Conservation (phyloP, 176 grass and related monocot genomes). For the Cenchrus fungigraminus region DNA sequence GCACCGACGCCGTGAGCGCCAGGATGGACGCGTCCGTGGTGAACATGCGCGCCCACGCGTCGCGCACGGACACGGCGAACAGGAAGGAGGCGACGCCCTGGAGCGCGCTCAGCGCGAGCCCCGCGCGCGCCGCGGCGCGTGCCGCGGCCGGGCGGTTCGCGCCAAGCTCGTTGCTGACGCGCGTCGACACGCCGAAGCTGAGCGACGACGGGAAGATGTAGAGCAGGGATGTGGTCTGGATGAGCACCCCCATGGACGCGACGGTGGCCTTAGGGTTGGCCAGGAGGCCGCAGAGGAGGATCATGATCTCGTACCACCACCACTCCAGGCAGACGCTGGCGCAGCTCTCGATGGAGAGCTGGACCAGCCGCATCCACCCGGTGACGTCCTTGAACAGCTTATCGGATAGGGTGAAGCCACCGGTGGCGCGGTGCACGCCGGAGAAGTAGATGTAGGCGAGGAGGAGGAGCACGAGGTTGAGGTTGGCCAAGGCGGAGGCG, state of each 20-base stretch:
- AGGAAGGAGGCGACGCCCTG: slow-evolving; percentile 61
- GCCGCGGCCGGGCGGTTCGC: slow-evolving; percentile 68
- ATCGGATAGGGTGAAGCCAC: slow-evolving; percentile 57
- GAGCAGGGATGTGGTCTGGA: slow-evolving; percentile 87
- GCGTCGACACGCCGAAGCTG: slow-evolving; percentile 93
- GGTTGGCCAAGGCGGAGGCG: slow-evolving; percentile 72
- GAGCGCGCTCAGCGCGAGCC: slow-evolving; percentile 57
- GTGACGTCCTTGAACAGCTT: slow-evolving; percentile 60
- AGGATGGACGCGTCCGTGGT: slow-evolving; percentile 70
- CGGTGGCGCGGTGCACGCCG: slow-evolving; percentile 61
- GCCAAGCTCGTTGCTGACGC: slow-evolving; percentile 87
- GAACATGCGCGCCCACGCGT: slow-evolving; percentile 82
- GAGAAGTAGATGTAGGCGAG: slow-evolving; percentile 73
- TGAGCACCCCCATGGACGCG: slow-evolving; percentile 90
- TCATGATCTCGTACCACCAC: slow-evolving; percentile 99
- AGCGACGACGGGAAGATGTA: slow-evolving; percentile 99
- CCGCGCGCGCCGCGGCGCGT: slow-evolving; percentile 54
- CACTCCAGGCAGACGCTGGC: slow-evolving; percentile 91
- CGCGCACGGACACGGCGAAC: slow-evolving; percentile 73
- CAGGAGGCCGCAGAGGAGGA: slow-evolving; percentile 83
- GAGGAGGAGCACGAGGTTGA: slow-evolving; percentile 85
- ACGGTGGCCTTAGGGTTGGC: slow-evolving; percentile 74
- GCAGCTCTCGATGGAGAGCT: slow-evolving; percentile 72
- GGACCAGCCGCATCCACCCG: slow-evolving; percentile 59
- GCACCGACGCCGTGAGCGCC: slow-evolving; percentile 71